phyloP scores from a whole-genome alignment of 2,329 filamentous ascomycete species.

The Phialocephala sp. region DNA sequence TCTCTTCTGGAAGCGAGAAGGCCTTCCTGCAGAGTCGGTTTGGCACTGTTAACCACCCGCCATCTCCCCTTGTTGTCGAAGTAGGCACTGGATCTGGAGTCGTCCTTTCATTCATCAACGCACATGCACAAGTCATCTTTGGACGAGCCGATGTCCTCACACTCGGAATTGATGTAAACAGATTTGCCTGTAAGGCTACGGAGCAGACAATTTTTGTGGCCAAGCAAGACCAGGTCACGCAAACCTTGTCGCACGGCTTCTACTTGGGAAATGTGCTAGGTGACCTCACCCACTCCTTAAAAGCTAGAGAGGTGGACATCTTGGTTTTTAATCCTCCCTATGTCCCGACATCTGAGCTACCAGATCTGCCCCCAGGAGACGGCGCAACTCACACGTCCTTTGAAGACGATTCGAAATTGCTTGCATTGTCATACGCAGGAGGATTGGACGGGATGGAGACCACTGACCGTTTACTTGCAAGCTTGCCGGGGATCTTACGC shows the following conservation, averaged over 20 bases:
- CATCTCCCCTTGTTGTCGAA: conserved; percentile 75
- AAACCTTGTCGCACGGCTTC: conserved; percentile 46
- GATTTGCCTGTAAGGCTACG: conserved; percentile 80
- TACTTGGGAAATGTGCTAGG: conserved; percentile 72
- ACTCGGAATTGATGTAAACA: conserved; percentile 83
- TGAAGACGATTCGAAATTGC: conserved; percentile 80
- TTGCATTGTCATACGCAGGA: conserved; percentile 87
- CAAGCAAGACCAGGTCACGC: conserved; percentile 44
- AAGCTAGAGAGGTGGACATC: conserved; percentile 70
- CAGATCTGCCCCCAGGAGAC: conserved; percentile 52
- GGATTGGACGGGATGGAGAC: conserved; percentile 93
- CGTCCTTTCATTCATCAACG: conserved; percentile 85
- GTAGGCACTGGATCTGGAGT: conserved; percentile 92
- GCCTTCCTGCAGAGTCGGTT: conserved; percentile 35
- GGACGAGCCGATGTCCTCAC: conserved; percentile 73
- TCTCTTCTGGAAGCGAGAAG: conserved; percentile 62
- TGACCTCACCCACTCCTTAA: conserved; percentile 71
- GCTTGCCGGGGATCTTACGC: conserved; percentile 68
- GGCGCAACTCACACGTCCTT: conserved; percentile 53
- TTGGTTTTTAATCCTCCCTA: conserved; percentile 98
- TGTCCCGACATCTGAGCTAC: conserved; percentile 82
- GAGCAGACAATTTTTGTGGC: conserved; percentile 66
- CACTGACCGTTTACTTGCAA: conserved; percentile 77
- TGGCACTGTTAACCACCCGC: conserved; percentile 33
- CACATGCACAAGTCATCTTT: conserved; percentile 75